Evolutionary conservation across 352 stramenopile species (phyloP).

Genomic region (Pythium volutum): DNA sequence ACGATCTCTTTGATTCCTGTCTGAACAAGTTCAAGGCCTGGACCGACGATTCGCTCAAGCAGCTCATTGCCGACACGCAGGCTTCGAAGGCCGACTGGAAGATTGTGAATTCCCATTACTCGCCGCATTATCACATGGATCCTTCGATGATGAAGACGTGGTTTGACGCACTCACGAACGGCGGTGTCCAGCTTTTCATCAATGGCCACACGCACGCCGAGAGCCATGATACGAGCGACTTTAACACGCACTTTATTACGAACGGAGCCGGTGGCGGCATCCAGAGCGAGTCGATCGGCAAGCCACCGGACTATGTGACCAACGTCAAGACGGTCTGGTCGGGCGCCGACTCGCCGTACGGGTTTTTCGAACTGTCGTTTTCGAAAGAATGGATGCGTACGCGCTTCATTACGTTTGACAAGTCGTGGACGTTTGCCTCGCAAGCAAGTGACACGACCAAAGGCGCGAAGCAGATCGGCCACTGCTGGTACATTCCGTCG

Average conservation of each 20-base stretch:
- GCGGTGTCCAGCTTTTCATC: slow-evolving; percentile 61
- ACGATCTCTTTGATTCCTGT: slow-evolving; percentile 55
- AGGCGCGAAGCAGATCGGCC: slow-evolving; percentile 24
- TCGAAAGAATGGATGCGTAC: slow-evolving; percentile 40
- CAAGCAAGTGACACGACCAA: slow-evolving; percentile 14
- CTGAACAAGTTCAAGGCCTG: slow-evolving; percentile 59
- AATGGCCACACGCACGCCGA: slow-evolving; percentile 79
- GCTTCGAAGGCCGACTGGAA: slow-evolving; percentile 78
- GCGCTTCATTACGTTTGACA: slow-evolving; percentile 40
- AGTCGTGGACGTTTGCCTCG: slow-evolving; percentile 32
- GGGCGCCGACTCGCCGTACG: slow-evolving; percentile 28
- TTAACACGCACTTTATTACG: slow-evolving; percentile 36
- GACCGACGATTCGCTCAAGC: slow-evolving; percentile 62
- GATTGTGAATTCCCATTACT: slow-evolving; percentile 86
- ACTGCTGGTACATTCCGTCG: slow-evolving; percentile 50
- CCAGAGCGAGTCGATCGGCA: slow-evolving; percentile 28
- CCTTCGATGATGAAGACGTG: slow-evolving; percentile 57
- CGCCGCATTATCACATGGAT: slow-evolving; percentile 69
- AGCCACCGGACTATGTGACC: slow-evolving; percentile 19
- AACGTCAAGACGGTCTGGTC: slow-evolving; percentile 27
- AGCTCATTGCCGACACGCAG: slow-evolving; percentile 46
- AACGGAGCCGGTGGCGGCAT: slow-evolving; percentile 40
- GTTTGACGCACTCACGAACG: slow-evolving; percentile 47
- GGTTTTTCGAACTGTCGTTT: slow-evolving; percentile 41
- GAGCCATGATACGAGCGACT: slow-evolving; percentile 53